These are phyloP conservation scores for Lactarius pseudohatsudake DNA, from an alignment of 768 basidiomycete species.

Conservation along the genomic window DNA sequence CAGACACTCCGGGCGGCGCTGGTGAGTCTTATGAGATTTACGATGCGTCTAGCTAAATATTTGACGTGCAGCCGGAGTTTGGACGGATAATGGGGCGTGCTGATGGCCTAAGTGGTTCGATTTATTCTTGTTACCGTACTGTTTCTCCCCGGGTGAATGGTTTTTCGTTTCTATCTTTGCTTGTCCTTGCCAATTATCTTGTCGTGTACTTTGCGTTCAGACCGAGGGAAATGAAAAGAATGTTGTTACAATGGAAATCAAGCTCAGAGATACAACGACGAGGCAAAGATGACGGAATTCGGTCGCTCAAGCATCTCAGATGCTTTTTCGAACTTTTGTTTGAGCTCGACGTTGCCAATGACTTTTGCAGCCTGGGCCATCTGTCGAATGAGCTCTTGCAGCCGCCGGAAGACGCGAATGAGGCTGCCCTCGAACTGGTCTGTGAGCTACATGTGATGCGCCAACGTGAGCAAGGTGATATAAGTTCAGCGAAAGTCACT, in stretches of 20 bases:
- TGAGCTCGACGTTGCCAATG: slow-evolving; percentile 91
- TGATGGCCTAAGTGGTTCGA: slow-evolving; percentile 15
- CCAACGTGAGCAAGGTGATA: not conserved
- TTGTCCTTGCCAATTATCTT: not conserved
- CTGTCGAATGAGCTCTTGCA: slow-evolving; percentile 93
- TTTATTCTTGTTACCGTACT: not conserved
- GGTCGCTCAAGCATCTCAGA: slow-evolving; percentile 92
- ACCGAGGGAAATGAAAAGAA: not conserved
- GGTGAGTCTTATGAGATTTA: slow-evolving; percentile 37
- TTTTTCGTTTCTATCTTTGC: not conserved
- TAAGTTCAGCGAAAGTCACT: slow-evolving; percentile 24
- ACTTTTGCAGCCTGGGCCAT: slow-evolving; percentile 96
- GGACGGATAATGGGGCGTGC: slow-evolving; percentile 52
- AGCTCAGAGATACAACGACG: slow-evolving; percentile 71
- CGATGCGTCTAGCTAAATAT: slow-evolving; percentile 11
- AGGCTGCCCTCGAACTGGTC: slow-evolving; percentile 97
- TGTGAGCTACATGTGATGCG: slow-evolving; percentile 58
- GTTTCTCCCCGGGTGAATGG: not conserved
- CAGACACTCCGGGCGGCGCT: slow-evolving; percentile 52
- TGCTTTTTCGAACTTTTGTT: slow-evolving; percentile 90
- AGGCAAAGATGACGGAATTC: slow-evolving; percentile 91
- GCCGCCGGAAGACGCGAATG: slow-evolving; percentile 92
- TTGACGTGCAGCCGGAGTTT: slow-evolving; percentile 48
- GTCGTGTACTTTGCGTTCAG: slow-evolving; percentile 1
- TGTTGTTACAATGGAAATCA: not conserved